A percentile compares a stretch with the other conserved stretches of the same genome.
Conservation (phyloP, 371 early-diverging fungal species). For the Mucor indicus region DNA sequence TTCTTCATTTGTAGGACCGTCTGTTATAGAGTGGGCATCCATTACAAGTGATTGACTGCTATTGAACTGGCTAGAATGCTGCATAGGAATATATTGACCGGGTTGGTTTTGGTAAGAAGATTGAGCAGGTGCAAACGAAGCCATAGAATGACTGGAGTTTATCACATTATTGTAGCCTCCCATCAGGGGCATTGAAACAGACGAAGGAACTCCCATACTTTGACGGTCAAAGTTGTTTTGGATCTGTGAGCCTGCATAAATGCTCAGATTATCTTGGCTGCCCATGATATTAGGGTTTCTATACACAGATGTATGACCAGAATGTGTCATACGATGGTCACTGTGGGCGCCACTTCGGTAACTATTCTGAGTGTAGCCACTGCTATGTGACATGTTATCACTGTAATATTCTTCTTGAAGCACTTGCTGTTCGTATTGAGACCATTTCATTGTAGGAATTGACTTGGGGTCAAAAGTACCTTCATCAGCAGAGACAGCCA, state of each 20-base stretch:
- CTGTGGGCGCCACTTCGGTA: constrained; percentile 10
- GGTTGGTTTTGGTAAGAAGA: constrained; percentile 10
- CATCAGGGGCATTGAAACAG: constrained; percentile 38
- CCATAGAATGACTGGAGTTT: constrained; percentile 18
- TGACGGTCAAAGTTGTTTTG: constrained; percentile 16
- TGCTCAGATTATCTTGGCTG: constrained; percentile 21
- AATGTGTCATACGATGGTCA: background rate
- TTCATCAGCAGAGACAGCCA: constrained; percentile 40
- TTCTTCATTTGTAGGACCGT: constrained; percentile 69
- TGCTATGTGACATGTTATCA: constrained; percentile 37
- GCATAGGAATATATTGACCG: constrained; percentile 28
- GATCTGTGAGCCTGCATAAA: constrained; percentile 10
- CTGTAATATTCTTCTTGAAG: constrained; percentile 52
- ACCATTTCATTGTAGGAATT: constrained; percentile 78
- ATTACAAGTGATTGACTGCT: constrained; percentile 33
- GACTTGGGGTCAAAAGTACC: constrained; percentile 53
- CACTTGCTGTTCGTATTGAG: constrained; percentile 79
- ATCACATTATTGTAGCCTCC: constrained; percentile 17
- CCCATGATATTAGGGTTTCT: constrained; percentile 8
- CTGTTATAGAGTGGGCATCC: constrained; percentile 31
- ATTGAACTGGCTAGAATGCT: constrained; percentile 19
- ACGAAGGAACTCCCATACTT: constrained; percentile 33
- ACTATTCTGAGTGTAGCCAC: constrained; percentile 22
- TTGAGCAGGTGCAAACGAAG: constrained; percentile 13
- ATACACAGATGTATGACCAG: background rate